Evolutionary conservation across 192 early-diverging fungal species (phyloP), one percentile per base, ranked within the genome.

Genomic region (Entophlyctis luteolus): DNA sequence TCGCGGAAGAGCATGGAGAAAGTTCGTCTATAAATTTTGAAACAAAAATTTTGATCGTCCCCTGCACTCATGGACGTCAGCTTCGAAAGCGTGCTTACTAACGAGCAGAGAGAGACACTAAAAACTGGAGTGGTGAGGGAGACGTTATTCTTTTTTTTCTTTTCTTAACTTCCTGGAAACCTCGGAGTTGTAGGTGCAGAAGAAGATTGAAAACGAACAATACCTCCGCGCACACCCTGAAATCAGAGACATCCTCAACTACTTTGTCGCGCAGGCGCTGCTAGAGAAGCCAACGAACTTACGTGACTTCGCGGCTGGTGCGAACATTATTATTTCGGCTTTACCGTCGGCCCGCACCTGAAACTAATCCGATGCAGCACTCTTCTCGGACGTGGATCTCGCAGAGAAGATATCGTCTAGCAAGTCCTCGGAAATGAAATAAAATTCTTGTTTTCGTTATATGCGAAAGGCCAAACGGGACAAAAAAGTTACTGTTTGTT

Each of bases 141-240:
- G 16, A 52, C 14, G 20, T 16, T 20, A 27, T 52, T 20, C 0
- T 42, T 22, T 56, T 28, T 16, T 56, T 59, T 22, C 4, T 14
- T 59, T n/a, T 18, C 5, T 8, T 47, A 32, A 23, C 14, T 31
- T 8, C n/a, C 20, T 1, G 1, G 3, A 6, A 32, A 48, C 16
- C 0, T 1, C 55, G 8, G 12, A 52, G 1, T 1, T 14, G 6
- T 25, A 63, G 77, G 77, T 77, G 50, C 68, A 67, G 54, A 42
- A 71, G 25, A 49, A 75, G 10, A 72, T 82, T n/a, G 70, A 80
- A 42, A 80, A 83, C 54, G 81, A 79, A 47, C 59, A 50, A 16
- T 83, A 83, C 63, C 69, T 83, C 20, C 73, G 81, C 36, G 50
- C 53, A 5, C 81, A 83, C 53, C 81, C 81, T 0, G 81, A 83